These are phyloP conservation scores for Phanerodontia chrysosporium DNA, from an alignment of 768 basidiomycete genomes.

Conservation along the genomic window DNA sequence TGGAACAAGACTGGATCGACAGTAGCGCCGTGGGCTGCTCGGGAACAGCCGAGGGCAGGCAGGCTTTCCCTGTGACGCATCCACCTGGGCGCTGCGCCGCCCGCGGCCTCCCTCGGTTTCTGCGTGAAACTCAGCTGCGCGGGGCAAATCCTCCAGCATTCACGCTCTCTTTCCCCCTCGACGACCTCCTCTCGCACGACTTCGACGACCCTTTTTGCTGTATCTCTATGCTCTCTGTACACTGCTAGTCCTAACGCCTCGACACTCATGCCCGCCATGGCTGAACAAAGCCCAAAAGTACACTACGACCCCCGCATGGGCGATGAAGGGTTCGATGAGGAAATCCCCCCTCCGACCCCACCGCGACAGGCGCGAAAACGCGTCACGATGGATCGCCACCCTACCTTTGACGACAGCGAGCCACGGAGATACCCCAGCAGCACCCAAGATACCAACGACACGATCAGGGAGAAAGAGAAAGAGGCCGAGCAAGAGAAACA, in stretches of 20 bases:
- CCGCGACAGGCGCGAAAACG: conserved; percentile 1
- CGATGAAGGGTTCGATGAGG: conserved; percentile 18
- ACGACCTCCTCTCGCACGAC: background rate
- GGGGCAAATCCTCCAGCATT: background rate
- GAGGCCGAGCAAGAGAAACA: background rate
- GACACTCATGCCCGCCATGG: background rate
- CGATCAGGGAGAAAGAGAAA: background rate
- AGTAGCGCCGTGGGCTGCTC: background rate
- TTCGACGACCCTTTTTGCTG: background rate
- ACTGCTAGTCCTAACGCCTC: background rate
- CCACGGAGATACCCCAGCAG: background rate
- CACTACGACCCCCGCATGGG: conserved; percentile 26
- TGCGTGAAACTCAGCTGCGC: background rate
- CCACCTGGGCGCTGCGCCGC: background rate
- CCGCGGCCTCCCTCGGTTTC: background rate
- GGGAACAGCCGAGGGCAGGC: background rate
- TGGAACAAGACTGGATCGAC: background rate
- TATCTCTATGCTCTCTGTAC: background rate
- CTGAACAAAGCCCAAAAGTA: background rate
- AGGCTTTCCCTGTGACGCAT: background rate
- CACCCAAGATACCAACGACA: background rate
- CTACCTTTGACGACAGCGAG: conserved; percentile 7
- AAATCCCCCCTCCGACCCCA: background rate
- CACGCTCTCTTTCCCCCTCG: background rate
- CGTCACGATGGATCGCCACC: conserved; percentile 1